These are phyloP conservation scores for Cynanchum wilfordii DNA, from an alignment of 257 asterid genomes.

Conservation along the genomic window DNA sequence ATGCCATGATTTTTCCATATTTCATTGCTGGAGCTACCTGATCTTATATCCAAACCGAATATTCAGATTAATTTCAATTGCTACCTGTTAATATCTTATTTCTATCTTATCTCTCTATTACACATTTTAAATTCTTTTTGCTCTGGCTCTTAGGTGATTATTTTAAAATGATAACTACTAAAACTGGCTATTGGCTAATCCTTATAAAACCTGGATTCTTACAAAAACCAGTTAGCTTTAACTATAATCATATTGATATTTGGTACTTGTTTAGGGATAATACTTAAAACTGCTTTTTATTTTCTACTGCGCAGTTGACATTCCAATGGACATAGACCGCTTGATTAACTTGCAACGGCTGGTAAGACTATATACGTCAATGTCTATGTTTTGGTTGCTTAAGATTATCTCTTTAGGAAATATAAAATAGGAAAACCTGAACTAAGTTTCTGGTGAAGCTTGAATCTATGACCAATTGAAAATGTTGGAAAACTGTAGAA, in stretches of 20 bases:
- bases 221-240: background rate
- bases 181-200: background rate
- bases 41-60: background rate
- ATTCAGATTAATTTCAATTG: background rate
- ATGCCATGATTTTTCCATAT: background rate
- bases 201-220: background rate
- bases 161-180: background rate
- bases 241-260: conserved; percentile 1
- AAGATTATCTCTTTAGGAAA: background rate
- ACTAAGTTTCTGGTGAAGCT: background rate
- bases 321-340: conserved; percentile 75
- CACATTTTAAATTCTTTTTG: background rate
- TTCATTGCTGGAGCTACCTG: background rate
- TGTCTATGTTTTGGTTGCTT: background rate
- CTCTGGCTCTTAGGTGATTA: background rate
- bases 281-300: background rate
- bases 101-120: background rate
- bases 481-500: background rate
- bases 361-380: conserved; percentile 45
- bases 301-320: conserved; percentile 53
- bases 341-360: conserved; percentile 83
- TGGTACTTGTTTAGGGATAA: background rate
- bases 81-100: background rate
- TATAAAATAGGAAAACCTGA: background rate
- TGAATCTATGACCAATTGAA: background rate